A percentile compares a stretch with the other conserved stretches of the same genome.
phyloP scores from a whole-genome alignment of 495 filamentous ascomycete genomes.

The Neurospora sp. region DNA sequence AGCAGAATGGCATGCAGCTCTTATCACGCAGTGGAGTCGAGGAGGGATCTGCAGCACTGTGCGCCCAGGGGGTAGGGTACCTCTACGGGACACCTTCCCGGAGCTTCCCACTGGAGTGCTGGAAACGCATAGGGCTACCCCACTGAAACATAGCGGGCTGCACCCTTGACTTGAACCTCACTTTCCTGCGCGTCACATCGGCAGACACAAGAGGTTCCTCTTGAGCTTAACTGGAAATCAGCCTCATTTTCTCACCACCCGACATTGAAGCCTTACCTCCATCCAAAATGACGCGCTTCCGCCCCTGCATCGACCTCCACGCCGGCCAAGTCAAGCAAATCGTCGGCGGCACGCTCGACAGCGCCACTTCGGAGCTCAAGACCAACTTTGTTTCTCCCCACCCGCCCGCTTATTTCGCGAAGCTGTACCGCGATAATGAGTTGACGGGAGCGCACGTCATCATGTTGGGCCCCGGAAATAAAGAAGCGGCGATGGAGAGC shows the following conservation, averaged over 20 bases:
- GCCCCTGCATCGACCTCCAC: constrained; percentile 95
- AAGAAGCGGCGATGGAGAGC: constrained; percentile 66
- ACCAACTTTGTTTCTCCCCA: constrained; percentile 86
- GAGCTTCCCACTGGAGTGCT: neutral
- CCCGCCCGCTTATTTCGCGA: constrained; percentile 68
- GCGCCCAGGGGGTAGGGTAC: neutral
- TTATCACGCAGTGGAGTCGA: neutral
- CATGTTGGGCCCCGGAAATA: constrained; percentile 85
- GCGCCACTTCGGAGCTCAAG: constrained; percentile 52
- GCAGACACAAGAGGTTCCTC: no score
- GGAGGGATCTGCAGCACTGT: neutral
- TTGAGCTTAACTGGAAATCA: neutral
- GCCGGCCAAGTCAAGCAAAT: constrained; percentile 96
- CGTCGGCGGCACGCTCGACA: constrained; percentile 81
- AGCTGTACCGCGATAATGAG: constrained; percentile 61
- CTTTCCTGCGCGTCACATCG: neutral
- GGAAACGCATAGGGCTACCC: neutral
- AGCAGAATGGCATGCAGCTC: neutral
- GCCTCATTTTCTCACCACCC: neutral
- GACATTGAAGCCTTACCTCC: constrained; percentile 4
- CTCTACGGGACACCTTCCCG: neutral
- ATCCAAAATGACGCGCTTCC: constrained; percentile 72
- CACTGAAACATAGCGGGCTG: neutral
- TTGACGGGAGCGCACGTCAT: constrained; percentile 84
- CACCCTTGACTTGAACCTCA: neutral